Percentiles rank a stretch among this genome's conserved stretches.
phyloP scores from a whole-genome alignment of 352 stramenopile species.

The Phytophthora idaei region DNA sequence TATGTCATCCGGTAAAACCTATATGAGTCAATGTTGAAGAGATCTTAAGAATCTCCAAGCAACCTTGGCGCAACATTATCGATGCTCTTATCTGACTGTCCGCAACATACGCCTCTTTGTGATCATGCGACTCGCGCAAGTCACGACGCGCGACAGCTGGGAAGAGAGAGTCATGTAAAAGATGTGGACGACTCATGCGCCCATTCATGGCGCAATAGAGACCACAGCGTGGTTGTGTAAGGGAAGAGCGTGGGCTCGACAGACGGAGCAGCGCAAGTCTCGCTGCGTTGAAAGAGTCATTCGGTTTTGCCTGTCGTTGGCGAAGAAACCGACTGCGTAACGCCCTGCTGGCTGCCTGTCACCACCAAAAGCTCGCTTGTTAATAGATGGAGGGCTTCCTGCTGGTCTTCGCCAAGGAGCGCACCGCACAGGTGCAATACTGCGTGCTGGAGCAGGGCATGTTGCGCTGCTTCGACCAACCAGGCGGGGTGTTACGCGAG shows the following conservation, averaged over 20 bases:
- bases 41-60: not conserved
- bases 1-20: not conserved
- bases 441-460: conserved; percentile 74
- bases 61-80: conserved; percentile 11
- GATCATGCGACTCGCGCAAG: conserved; percentile 19
- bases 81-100: not conserved
- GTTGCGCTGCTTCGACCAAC: conserved; percentile 54
- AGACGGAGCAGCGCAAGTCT: conserved; percentile 9
- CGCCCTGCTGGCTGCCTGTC: conserved; percentile 18
- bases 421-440: conserved; percentile 56
- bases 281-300: conserved; percentile 25
- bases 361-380: conserved; percentile 17
- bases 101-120: not conserved
- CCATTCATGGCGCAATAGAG: conserved; percentile 16
- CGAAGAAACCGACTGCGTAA: conserved; percentile 16
- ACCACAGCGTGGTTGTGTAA: conserved; percentile 20
- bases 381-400: conserved; percentile 74
- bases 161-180: conserved; percentile 29
- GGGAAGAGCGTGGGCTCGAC: conserved; percentile 17
- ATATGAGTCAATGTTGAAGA: not conserved
- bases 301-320: conserved; percentile 24
- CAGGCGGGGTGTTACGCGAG: conserved; percentile 42
- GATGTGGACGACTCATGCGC: conserved; percentile 16
- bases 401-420: conserved; percentile 59
- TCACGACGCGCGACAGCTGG: conserved; percentile 25